Base-by-base conservation (phyloP, 129 eudicot species). In the Artemisia argyi region DNA sequence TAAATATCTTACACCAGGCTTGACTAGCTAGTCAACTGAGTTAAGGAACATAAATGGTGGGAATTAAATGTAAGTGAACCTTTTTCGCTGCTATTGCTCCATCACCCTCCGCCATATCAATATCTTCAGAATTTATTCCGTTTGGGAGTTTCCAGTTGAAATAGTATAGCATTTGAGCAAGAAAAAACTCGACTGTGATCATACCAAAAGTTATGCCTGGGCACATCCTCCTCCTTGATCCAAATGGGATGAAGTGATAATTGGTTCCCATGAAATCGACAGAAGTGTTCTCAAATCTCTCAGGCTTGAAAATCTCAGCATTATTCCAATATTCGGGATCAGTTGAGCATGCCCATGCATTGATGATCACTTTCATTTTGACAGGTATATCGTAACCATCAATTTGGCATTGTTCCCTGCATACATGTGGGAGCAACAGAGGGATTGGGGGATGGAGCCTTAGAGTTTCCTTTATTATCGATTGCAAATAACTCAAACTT, bases 401-500 rank as follows among this genome's bases (percentile, higher is more conserved):
- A 60, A 61, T 61, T 26, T 61, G 15, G 8, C 66, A 61, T 24
- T 26, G 19, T 7, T 61, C 47, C 19, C 66, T 26, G 26, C 44
- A 28, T 61, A 24, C 66, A 61, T 61, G 66, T 30, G 66, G 66
- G 42, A 61, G 66, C 26, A 61, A 61, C 46, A 61, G 1, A 61
- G 66, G 66, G 18, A 61, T 0, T 61, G 46, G 66, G 14, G 39
- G 16, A 17, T 60, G 65, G 24, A 60, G 65, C 42, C 65, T 3
- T 60, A 60, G 9, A 12, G 66, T 61, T 61, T 61, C 66, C 18
- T 61, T 61, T 16, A 61, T 30, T 1, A 61, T 44, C 0, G n/a
- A 24, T 24, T 61, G 66, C 46, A 61, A 12, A 28, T 61, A 28
- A 10, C 3, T 24, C 62, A 57, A 57, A 57, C 62, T 18, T 3